Conservation (phyloP, 768 basidiomycete species). For the Hygrocybe coccinea region DNA sequence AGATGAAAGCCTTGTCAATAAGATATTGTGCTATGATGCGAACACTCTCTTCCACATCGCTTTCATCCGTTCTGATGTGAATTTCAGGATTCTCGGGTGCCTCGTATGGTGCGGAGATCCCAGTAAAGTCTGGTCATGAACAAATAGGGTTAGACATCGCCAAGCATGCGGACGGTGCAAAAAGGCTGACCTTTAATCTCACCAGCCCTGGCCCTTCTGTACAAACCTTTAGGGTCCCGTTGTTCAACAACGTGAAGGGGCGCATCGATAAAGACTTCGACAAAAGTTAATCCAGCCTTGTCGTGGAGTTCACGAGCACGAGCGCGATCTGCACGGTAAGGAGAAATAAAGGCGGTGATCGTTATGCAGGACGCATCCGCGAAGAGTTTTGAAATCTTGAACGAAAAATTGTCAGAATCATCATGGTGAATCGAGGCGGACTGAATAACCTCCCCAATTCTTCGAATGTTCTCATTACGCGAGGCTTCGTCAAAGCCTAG, state of each 20-base stretch:
- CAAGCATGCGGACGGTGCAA: background rate
- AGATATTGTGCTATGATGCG: slow-evolving; percentile 78
- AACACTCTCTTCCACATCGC: slow-evolving; percentile 74
- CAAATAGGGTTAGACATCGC: background rate
- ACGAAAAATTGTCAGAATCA: background rate
- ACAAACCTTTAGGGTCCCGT: slow-evolving; percentile 95
- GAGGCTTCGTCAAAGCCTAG: slow-evolving; percentile 91
- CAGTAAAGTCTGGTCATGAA: slow-evolving; percentile 77
- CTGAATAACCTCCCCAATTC: slow-evolving; percentile 82
- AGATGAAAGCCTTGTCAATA: slow-evolving; percentile 54
- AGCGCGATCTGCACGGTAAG: slow-evolving; percentile 84
- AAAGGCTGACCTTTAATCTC: slow-evolving; percentile 78
- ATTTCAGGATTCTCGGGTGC: slow-evolving; percentile 81
- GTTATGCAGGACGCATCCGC: slow-evolving; percentile 81
- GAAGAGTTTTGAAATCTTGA: slow-evolving; percentile 89
- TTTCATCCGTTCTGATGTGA: slow-evolving; percentile 84
- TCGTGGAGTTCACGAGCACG: slow-evolving; percentile 80
- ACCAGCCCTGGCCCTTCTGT: slow-evolving; percentile 92
- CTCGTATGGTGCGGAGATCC: slow-evolving; percentile 96
- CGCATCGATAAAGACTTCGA: slow-evolving; percentile 95
- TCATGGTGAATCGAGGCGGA: background rate
- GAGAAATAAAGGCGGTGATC: slow-evolving; percentile 97
- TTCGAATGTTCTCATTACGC: slow-evolving; percentile 90
- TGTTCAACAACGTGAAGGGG: slow-evolving; percentile 82
- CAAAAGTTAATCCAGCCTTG: slow-evolving; percentile 66